These are phyloP conservation scores for Talaromyces sp. DNA, from an alignment of 2,329 filamentous ascomycete genomes.

Conservation along the genomic window DNA sequence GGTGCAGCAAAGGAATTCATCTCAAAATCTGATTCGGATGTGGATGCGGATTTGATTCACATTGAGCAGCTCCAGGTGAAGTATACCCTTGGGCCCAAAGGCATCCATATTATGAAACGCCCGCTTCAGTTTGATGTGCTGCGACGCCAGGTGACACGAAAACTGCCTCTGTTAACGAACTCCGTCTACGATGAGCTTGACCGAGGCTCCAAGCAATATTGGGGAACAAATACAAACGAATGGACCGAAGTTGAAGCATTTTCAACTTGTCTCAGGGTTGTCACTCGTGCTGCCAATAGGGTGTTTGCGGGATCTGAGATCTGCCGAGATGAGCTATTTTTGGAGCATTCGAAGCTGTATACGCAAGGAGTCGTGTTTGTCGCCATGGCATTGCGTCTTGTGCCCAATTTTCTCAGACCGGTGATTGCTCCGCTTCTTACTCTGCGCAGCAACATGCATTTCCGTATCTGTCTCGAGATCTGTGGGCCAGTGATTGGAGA, in stretches of 20 bases:
- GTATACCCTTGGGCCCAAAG: neutral
- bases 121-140: conserved; percentile 2
- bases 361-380: neutral
- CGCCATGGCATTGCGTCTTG: neutral
- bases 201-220: too few species aligned
- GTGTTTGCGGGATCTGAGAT: conserved; percentile 1
- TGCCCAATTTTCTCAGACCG: neutral
- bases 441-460: neutral
- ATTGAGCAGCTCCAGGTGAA: neutral
- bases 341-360: neutral
- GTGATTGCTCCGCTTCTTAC: neutral
- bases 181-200: conserved; percentile 1
- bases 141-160: neutral
- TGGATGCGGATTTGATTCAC: neutral
- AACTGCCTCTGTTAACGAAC: neutral
- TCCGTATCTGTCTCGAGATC: neutral
- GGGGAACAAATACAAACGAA: too few species aligned
- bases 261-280: neutral
- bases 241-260: neutral
- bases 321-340: neutral
- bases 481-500: neutral
- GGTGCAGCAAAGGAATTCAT: neutral
- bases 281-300: neutral
- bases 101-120: neutral
- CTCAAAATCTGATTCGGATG: conserved; percentile 1